Percentiles rank a stretch among this genome's conserved stretches.
These are phyloP conservation scores for Talaromyces amestolkiae DNA, from an alignment of 2,329 filamentous ascomycete species.

Conservation along the genomic window DNA sequence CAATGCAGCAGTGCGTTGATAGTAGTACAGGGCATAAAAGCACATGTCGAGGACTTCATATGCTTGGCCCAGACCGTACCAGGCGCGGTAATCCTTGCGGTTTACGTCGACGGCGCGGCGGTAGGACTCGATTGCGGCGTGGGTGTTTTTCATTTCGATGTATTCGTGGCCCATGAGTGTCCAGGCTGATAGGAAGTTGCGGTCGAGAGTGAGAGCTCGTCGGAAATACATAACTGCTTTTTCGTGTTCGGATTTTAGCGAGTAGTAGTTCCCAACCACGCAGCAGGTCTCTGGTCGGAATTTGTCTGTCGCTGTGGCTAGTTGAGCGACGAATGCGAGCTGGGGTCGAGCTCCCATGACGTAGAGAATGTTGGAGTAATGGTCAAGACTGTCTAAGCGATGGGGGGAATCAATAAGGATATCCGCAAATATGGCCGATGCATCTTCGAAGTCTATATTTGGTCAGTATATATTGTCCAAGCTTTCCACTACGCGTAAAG, in stretches of 20 bases:
- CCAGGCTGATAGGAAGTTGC: slow-evolving; percentile 90
- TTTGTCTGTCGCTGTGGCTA: slow-evolving; percentile 88
- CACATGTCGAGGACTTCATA: slow-evolving; percentile 99
- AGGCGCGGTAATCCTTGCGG: slow-evolving; percentile 91
- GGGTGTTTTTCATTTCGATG: slow-evolving; percentile 96
- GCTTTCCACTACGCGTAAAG: background rate
- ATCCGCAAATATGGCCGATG: slow-evolving; percentile 63
- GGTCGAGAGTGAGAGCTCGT: slow-evolving; percentile 83
- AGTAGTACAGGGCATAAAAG: slow-evolving; percentile 95
- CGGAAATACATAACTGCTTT: slow-evolving; percentile 98
- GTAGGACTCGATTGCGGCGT: slow-evolving; percentile 96
- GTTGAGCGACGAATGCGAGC: slow-evolving; percentile 84
- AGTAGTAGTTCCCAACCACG: slow-evolving; percentile 97
- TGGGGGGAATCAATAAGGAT: slow-evolving; percentile 65
- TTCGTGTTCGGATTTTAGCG: slow-evolving; percentile 87
- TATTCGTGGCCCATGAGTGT: slow-evolving; percentile 99
- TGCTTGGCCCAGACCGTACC: slow-evolving; percentile 95
- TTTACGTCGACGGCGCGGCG: slow-evolving; percentile 94
- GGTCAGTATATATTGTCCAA: background rate
- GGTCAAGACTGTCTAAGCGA: slow-evolving; percentile 84
- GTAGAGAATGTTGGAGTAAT: slow-evolving; percentile 96
- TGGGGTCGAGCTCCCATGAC: slow-evolving; percentile 86
- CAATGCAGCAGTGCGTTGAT: slow-evolving; percentile 88
- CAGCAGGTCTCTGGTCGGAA: slow-evolving; percentile 97
- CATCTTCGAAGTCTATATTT: slow-evolving; percentile 58